Base-by-base conservation (phyloP, 805 yeast genomes). In the Ogataea paradorogensis region DNA sequence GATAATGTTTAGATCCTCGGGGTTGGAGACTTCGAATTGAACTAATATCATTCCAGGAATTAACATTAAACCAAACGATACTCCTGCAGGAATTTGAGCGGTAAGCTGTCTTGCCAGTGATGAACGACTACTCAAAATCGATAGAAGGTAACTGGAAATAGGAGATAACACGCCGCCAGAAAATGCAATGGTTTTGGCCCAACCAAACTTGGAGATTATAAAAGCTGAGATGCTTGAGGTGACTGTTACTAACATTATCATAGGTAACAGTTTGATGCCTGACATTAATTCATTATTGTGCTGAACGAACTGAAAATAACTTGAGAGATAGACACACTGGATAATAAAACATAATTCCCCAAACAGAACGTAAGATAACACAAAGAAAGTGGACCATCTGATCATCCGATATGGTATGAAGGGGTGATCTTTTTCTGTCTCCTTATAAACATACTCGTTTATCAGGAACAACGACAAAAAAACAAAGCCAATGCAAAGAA, bases 251-350 rank as follows among this genome's bases (percentile, higher is more conserved):
- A 72, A 47, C 15, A 72, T 59, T 30, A 75, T 67, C 45, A 64
- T 43, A 0, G 81, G 79, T 23, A 76, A 55, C 25, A 70, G 53
- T 33, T 67, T 64, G 30, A 74, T 51, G 32, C 82, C 82, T 2
- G 79, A 64, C 13, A 53, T 53, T 59, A 72, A 61, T n/a, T 76
- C 69, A 31, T 59, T 63, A 31, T 63, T 59, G 7, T 61, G 67
- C 35, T 58, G 59, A 14, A 76, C 62, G 27, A 69, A 69, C 52
- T 78, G 82, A 54, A 74, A 75, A 52, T 74, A 76, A 14, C 66
- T 59, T 3, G 77, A 59, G 9, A 69, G 46, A 49, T 66, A 75
- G 23, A 66, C 53, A 10, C 63, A 47, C 3, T 53, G 42, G 9
- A 63, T 59, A 53, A 77, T 66, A 49, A 76, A 76, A 65, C 62